Base-by-base conservation (phyloP, 2,329 filamentous ascomycete genomes). In the Talaromyces atroroseus region DNA sequence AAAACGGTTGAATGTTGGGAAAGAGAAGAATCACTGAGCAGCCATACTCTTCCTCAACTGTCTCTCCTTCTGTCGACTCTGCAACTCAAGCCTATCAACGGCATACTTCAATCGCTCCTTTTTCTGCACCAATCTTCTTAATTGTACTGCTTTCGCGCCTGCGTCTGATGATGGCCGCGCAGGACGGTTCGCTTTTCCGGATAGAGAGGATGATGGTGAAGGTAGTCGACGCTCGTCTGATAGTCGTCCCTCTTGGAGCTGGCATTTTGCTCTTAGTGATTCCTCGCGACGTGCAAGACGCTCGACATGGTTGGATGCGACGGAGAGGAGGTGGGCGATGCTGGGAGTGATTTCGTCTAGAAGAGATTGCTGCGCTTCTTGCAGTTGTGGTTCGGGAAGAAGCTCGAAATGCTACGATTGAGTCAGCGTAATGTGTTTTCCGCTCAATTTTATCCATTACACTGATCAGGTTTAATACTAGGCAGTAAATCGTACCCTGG, bases 341-440 rank as follows among this genome's bases (percentile, higher is more conserved):
- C 90, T 91, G 8, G 92, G 92, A n/a, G 87, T 86, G 63, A 96
- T 94, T 69, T 95, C 91, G 66, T 90, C 88, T 64, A 91, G 87
- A 18, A 96, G 83, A 4, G 90, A 86, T 62, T 89, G 80, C 73
- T 96, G 92, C 32, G 92, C 92, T 60, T 87, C 82, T 59, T 86
- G 85, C 46, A 96, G 83, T 52, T 89, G 89, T 12, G 88, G 84
- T 69, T 95, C 90, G 16, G 91, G 89, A 64, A 96, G 89, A 44
- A 96, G 85, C 71, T 96, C 92, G 74, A 95, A 96, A 76, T 96
- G 92, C 87, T 95, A 64, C 8, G 2, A 56, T 49, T 26, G 40
- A 16, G 16, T 44, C 11, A 38, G 26, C 26, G 18, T 38, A 18
- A n/a, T 38, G 16, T 38, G 2, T 42, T 42, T 10, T 20, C 42